Base-by-base conservation (phyloP, 495 filamentous ascomycete species). In the Cenococcum geophilum region DNA sequence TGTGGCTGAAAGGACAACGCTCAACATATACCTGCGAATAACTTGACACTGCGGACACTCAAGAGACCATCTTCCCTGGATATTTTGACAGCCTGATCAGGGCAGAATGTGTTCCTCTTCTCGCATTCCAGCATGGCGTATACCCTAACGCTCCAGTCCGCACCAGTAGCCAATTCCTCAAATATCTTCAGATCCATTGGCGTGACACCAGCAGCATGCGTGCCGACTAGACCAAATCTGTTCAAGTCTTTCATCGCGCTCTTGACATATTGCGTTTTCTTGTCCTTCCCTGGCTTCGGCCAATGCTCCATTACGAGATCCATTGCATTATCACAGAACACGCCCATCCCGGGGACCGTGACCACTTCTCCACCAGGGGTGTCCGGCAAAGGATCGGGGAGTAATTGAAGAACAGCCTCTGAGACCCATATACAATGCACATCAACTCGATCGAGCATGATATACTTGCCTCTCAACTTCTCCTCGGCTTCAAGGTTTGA, bases 261-360 rank as follows among this genome's bases (percentile, higher is more conserved):
- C 51, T 75, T 73, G 49, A 86, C 55, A 56, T 77, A 83, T 50
- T 68, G 60, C 25, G 68, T 72, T 58, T 81, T 84, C 58, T 76
- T 74, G 14, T 72, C 73, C 4, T 62, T 64, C 45, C 74, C 73
- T 0, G 82, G 83, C 56, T 76, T 77, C 1, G 82, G 82, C 76
- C 80, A 84, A 14, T 81, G 55, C 10, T 72, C 68, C 49, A 73
- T 71, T 18, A 85, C 77, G 22, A 84, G 71, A 55, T 85, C 83
- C 77, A 86, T 85, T 1, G 83, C 82, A 68, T 86, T 86, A 67
- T 87, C 84, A 65, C 84, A 87, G 67, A 86, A 86, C 10, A 87
- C 83, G n/a, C 84, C 84, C 66, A 73, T 75, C 1, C 83, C 82
- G 0, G 83, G 83, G 4, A 16, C 20, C 12, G 49, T 52, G 10